Percentiles rank a stretch among this genome's conserved stretches.
Evolutionary conservation across 2,329 filamentous ascomycete genomes (phyloP).

Genomic region (Dactylellina haptotyla): DNA sequence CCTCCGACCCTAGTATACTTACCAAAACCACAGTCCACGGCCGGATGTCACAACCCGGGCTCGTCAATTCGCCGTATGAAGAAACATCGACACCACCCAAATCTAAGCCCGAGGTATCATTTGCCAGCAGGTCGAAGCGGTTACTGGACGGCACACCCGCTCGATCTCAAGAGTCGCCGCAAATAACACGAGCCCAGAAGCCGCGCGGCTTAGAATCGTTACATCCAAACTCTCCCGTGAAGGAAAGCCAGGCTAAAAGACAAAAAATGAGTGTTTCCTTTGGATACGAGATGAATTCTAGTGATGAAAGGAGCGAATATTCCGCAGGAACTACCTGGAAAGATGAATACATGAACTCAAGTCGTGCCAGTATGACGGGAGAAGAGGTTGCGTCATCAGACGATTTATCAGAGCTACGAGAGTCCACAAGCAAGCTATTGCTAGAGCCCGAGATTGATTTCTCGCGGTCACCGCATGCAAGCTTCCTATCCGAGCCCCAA

Average conservation of each 20-base stretch:
- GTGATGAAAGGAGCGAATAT: conserved; percentile 2
- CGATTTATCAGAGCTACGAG: conserved; percentile 4
- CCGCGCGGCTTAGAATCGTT: conserved; percentile 11
- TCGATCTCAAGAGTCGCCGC: background rate
- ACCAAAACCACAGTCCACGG: conserved; percentile 19
- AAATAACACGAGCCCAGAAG: conserved; percentile 4
- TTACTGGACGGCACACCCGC: conserved; percentile 37
- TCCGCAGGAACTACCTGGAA: background rate
- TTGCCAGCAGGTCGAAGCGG: conserved; percentile 28
- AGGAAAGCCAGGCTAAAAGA: conserved; percentile 43
- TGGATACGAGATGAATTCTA: background rate
- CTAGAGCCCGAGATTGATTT: conserved; percentile 44
- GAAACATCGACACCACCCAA: conserved; percentile 1
- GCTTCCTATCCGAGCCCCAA: conserved; percentile 31
- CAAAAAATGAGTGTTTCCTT: conserved; percentile 31
- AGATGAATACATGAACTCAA: conserved; percentile 1
- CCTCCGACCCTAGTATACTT: conserved; percentile 18
- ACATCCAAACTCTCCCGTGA: conserved; percentile 37
- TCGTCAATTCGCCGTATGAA: conserved; percentile 20
- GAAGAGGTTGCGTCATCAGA: background rate
- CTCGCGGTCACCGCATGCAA: conserved; percentile 37
- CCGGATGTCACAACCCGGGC: conserved; percentile 29
- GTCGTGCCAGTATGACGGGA: background rate
- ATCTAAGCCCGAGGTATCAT: conserved; percentile 13
- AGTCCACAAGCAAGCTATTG: conserved; percentile 33